Evolutionary conservation across 2,329 filamentous ascomycete genomes (phyloP).

Genomic region (Xylaria digitata): DNA sequence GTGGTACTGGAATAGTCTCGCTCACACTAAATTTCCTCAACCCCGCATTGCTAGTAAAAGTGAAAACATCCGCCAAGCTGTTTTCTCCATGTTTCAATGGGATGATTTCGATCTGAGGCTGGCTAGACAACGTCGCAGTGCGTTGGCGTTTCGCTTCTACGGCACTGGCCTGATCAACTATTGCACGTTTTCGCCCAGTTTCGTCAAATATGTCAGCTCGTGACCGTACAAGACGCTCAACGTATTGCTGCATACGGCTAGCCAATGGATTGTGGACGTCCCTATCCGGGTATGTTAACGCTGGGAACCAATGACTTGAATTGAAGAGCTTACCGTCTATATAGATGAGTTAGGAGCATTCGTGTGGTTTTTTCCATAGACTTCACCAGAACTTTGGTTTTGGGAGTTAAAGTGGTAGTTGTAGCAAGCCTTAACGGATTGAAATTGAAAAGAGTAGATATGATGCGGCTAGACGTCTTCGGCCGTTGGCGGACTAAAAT

Average conservation of each 20-base stretch:
- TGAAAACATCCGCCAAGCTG: slow-evolving; percentile 86
- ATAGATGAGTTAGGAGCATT: slow-evolving; percentile 82
- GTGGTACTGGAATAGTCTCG: slow-evolving; percentile 75
- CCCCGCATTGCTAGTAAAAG: slow-evolving; percentile 79
- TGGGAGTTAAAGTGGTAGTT: slow-evolving; percentile 76
- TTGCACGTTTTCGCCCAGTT: slow-evolving; percentile 78
- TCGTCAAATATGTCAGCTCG: slow-evolving; percentile 85
- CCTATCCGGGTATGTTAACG: slow-evolving; percentile 57
- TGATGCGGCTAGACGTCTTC: slow-evolving; percentile 83
- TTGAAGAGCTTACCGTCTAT: slow-evolving; percentile 71
- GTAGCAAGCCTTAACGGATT: slow-evolving; percentile 87
- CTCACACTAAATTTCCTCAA: slow-evolving; percentile 84
- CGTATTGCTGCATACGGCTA: slow-evolving; percentile 84
- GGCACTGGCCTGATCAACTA: slow-evolving; percentile 76
- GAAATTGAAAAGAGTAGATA: slow-evolving; percentile 88
- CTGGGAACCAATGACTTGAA: slow-evolving; percentile 34
- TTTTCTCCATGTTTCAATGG: slow-evolving; percentile 80
- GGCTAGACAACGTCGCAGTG: slow-evolving; percentile 64
- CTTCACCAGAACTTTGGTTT: slow-evolving; percentile 82
- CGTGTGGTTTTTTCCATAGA: slow-evolving; percentile 96
- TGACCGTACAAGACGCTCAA: slow-evolving; percentile 83
- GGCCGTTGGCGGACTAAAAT: slow-evolving; percentile 85
- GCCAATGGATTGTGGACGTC: slow-evolving; percentile 82
- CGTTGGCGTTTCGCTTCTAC: slow-evolving; percentile 87
- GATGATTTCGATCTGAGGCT: slow-evolving; percentile 66